Base-by-base conservation (phyloP, 140 eudicot genomes). In the Bidens hawaiensis region DNA sequence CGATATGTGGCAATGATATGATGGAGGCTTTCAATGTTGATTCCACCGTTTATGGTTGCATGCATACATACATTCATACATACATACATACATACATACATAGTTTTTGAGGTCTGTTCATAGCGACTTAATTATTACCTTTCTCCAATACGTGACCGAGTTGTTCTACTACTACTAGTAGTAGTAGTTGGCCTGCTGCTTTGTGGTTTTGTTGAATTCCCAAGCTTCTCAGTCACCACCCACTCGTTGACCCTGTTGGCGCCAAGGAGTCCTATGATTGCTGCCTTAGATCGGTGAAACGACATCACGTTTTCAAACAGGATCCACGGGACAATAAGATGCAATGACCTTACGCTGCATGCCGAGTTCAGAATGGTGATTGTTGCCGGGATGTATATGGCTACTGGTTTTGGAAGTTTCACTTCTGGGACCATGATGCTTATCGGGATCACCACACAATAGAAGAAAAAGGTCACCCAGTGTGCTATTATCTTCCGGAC, bases 401-500 rank as follows among this genome's bases (percentile, higher is more conserved):
- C n/a, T n/a, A n/a, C n/a, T n/a, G n/a, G n/a, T n/a, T n/a, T 87
- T 5, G 96, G 84, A 23, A 87, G 81, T 22, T 81, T 68, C 28
- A 83, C 82, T 68, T 87, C 96, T 2, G 96, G 96, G 6, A 81
- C 84, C 64, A 87, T 19, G 25, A 87, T 76, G 43, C 89, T 70
- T 60, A 78, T 72, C 30, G 95, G 95, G 65, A 87, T 80, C 0
- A 87, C 72, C 13, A 87, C 58, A 52, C 95, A 87, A 72, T 87
- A 87, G 43, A 87, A 84, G 81, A 81, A 78, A 31, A 87, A 87
- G 22, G 96, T 87, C 10, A 87, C 89, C 89, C 84, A 76, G 42
- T 84, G 96, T 38, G 96, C 94, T 4, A 87, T 59, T n/a, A 87
- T 79, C 82, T 87, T 87, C 67, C 96, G 65, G 30, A 84, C 96